Base-by-base conservation (phyloP, 768 basidiomycete genomes). In the Tephrocybe sp. region DNA sequence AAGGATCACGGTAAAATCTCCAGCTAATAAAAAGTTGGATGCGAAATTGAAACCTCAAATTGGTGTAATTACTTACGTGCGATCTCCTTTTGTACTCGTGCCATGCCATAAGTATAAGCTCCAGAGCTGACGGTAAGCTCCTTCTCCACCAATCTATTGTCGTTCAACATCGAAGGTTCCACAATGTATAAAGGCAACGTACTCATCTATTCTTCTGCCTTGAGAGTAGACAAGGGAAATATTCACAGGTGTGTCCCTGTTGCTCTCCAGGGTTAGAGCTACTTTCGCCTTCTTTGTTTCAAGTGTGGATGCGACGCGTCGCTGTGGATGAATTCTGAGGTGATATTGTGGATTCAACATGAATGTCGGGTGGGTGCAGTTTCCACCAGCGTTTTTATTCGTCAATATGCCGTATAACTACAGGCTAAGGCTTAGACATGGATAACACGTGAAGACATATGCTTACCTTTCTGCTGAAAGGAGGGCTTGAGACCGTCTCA, bases 291-390 rank as follows among this genome's bases (percentile, higher is more conserved):
- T 84, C 18, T 59, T 64, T 25, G 44, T n/a, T n/a, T n/a, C 33
- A 45, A 20, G 37, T 17, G 42, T 45, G 6, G 45, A 32, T 45
- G 48, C 25, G n/a, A 40, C 41, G 40, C 57, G 47, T 34, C 58
- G 62, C 1, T 68, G 60, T 3, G 79, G 71, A 47, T 76, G 70
- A 17, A 96, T 68, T 6, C 69, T 76, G 12, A 98, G 72, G 49
- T 78, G 77, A 67, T 91, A 98, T 62, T 97, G 93, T 0, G 95
- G 95, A 62, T 98, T 98, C 43, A 81, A 67, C 84, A 96, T 88
- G 67, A 88, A 97, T 0, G 88, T 86, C 0, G 90, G 83, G 57
- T 84, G 75, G 4, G 82, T 80, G 50, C 84, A 80, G 62, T 94
- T 95, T 1, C 96, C 96, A 0, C 96, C 96, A 0, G 90, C 80